A percentile compares a stretch with the other conserved stretches of the same genome.
Evolutionary conservation across 208 protist species (phyloP).

Genomic region (Wallacemonas rigidus): DNA sequence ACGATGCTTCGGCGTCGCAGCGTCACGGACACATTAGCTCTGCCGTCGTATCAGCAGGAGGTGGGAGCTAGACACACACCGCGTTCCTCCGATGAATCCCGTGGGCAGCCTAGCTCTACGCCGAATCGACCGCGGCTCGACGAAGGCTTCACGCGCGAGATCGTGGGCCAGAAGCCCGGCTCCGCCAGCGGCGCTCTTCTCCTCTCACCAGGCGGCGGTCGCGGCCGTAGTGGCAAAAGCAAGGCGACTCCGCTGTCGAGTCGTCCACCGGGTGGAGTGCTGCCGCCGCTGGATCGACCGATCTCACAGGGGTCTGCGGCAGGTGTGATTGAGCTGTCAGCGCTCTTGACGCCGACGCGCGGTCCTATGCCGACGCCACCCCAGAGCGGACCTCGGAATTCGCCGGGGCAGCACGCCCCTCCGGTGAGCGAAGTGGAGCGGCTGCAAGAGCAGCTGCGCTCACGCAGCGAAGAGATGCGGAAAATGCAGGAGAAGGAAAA

Average conservation of each 20-base stretch:
- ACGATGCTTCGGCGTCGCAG: background rate
- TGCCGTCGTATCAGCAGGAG: constrained; percentile 10
- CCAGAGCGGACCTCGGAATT: background rate
- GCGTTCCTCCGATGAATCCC: constrained; percentile 1
- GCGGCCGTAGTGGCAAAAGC: background rate
- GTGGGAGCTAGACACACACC: background rate
- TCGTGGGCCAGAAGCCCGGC: constrained; percentile 5
- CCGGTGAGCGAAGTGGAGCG: constrained; percentile 30
- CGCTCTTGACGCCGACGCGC: constrained; percentile 24
- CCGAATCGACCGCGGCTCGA: constrained; percentile 18
- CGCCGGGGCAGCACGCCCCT: background rate
- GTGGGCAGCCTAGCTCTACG: constrained; percentile 8
- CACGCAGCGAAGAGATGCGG: constrained; percentile 43
- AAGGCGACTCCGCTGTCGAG: constrained; percentile 10
- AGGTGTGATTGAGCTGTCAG: constrained; percentile 49
- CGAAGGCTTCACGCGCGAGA: constrained; percentile 19
- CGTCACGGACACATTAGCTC: constrained; percentile 10
- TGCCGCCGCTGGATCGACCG: constrained; percentile 31
- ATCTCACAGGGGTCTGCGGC: constrained; percentile 16
- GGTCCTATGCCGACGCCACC: background rate
- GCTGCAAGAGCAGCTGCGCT: constrained; percentile 50
- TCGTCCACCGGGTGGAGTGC: constrained; percentile 33
- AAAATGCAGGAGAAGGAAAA: constrained; percentile 78
- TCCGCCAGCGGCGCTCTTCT: background rate
- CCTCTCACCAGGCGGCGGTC: constrained; percentile 6